Base-by-base conservation (phyloP, 2,329 filamentous ascomycete species). In the Colletotrichum sp. region DNA sequence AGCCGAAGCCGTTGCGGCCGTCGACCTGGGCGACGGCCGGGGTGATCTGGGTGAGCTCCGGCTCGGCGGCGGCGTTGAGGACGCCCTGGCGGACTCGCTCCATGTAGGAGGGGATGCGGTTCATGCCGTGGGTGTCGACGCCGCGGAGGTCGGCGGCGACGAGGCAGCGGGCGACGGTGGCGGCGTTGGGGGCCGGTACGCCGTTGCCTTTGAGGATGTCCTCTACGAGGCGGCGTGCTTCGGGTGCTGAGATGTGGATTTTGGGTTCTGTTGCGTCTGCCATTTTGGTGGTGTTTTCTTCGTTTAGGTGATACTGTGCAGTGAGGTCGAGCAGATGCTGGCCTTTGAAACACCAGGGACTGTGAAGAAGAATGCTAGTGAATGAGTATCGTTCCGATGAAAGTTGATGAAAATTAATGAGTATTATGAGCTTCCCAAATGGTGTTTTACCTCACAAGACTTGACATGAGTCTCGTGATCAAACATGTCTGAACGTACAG, bases 71-170 rank as follows among this genome's bases (percentile, higher is more conserved):
- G 13, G 92, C 86, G 78, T 94, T 87, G 9, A 96, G 89, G 3
- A 94, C 93, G 3, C 92, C 92, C 80, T 93, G 89, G 4, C 93
- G 91, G 77, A 96, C 90, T 21, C 94, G 92, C 69, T 91, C 89
- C 86, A 96, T 91, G 85, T 96, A 96, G 0, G 92, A 94, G 2
- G 94, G 94, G 55, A 96, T 92, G 7, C 94, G 91, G 82, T 95
- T 95, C 82, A 94, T 91, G 75, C 85, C 94, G 81, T 96, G 94
- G 0, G 94, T 95, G 81, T 96, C 94, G 30, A 96, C 92, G 65
- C 94, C 94, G 55, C 94, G 92, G 1, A 96, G 89, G 79, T 96
- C 94, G 14, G 94, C 94, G 43, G 91, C 90, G 2, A 96, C 89
- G 2, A 96, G 90, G 76, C 92, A 94, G 76, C 86, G 85, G n/a